Evolutionary conservation across 2,329 filamentous ascomycete species (phyloP), one percentile per base, ranked within the genome.

Genomic region (Stagonosporopsis vannaccii): DNA sequence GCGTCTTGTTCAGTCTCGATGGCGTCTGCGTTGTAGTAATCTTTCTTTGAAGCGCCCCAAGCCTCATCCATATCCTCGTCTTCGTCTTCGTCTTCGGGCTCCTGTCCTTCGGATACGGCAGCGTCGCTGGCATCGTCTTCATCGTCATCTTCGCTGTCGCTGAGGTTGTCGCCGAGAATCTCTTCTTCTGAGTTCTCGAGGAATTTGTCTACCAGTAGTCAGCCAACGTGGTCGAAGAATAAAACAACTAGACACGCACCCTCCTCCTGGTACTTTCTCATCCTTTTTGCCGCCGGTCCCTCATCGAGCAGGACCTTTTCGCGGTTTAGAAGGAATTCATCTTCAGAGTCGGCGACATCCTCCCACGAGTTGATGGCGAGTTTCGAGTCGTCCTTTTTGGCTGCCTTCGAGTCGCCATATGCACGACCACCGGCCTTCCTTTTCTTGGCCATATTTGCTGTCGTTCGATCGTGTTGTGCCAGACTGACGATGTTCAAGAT

Each of bases 271-370:
- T 84, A 78, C 66, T 87, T 89, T 67, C 89, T 87, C 69, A 88
- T 83, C 62, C 91, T 87, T 80, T 97, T 97, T 26, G 87, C 87
- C 35, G 86, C 85, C 13, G 89, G 91, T 30, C 84, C 89, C 64
- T 97, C 92, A 26, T 96, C 91, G 33, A 99, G 83, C 69, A 94
- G 78, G 60, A 99, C 87, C 71, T 91, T 89, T 77, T 99, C 95
- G 62, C 90, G 86, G 62, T 93, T 89, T 57, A 93, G 82, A 69
- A 94, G 91, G 75, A 97, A 96, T 73, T 97, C 92, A 75, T 99
- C 95, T 75, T 97, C 92, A 1, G 92, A 96, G 74, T 97, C 89
- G 63, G 93, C 91, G 66, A 99, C 89, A 77, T 96, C 92, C 76
- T 94, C 88, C 75, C 85, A 94, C 2, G 85, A 88, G 53, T 72